A percentile compares a stretch with the other conserved stretches of the same genome.
Conservation (phyloP, 108 stramenopile species). For the Cyclotella sp. region DNA sequence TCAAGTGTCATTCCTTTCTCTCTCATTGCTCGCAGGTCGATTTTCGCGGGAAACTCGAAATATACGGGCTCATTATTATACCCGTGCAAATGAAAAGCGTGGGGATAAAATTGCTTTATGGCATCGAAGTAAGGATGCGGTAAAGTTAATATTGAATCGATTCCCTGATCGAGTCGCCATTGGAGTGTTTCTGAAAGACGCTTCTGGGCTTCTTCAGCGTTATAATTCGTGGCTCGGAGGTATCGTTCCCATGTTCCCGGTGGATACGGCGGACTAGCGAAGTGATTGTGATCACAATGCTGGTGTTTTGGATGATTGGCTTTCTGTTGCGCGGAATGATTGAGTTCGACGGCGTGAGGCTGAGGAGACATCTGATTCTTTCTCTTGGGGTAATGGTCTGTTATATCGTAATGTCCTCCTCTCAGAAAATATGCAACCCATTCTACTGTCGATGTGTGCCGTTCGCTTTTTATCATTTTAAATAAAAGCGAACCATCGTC, state of each 20-base stretch:
- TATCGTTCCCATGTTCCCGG: constrained; percentile 54
- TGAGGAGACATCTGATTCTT: no score
- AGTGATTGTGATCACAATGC: no score
- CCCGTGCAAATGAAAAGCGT: constrained; percentile 72
- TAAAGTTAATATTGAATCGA: constrained; percentile 62
- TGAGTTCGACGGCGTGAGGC: no score
- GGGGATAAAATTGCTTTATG: constrained; percentile 73
- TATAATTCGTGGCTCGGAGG: constrained; percentile 72
- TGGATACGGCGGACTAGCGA: constrained; percentile 20
- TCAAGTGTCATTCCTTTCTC: constrained; percentile 57
- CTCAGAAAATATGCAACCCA: no score
- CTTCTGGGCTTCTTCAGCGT: constrained; percentile 60
- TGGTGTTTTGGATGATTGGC: no score
- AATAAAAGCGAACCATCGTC: no score
- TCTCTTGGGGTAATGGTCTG: no score
- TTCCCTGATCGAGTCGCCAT: constrained; percentile 70
- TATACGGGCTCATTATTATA: constrained; percentile 65
- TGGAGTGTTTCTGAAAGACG: constrained; percentile 67
- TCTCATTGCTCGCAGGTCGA: constrained; percentile 63
- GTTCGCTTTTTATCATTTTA: no score
- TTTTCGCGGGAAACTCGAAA: constrained; percentile 73
- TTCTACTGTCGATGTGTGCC: no score
- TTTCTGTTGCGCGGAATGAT: no score
- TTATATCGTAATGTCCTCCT: no score
- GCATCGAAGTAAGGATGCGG: constrained; percentile 65